phyloP scores from a whole-genome alignment of 805 yeast genomes.

The Pichia phayaonensis region DNA sequence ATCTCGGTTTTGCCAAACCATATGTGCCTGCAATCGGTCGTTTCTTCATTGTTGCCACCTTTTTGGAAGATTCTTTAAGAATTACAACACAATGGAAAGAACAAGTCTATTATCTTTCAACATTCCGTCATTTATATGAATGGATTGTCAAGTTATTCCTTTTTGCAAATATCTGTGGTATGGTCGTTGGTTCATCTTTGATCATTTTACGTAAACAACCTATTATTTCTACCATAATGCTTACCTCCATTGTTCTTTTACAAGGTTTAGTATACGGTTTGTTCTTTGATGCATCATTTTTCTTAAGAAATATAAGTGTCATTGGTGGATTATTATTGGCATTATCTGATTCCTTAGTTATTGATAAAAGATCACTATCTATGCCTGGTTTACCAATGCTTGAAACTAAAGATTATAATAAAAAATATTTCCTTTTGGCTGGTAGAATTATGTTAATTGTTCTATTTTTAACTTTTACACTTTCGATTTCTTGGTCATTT shows the following conservation, averaged over 20 bases:
- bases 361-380: slow-evolving; percentile 56
- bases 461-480: slow-evolving; percentile 76
- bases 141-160: slow-evolving; percentile 72
- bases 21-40: slow-evolving; percentile 85
- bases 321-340: slow-evolving; percentile 89
- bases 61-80: slow-evolving; percentile 81
- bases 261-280: slow-evolving; percentile 90
- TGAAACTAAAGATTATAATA: slow-evolving; percentile 55
- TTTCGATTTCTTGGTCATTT: slow-evolving; percentile 66
- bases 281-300: slow-evolving; percentile 70
- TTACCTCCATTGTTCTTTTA: slow-evolving; percentile 61
- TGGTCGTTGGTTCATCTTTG: slow-evolving; percentile 66
- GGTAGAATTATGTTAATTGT: slow-evolving; percentile 84
- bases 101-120: slow-evolving; percentile 77
- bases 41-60: slow-evolving; percentile 86
- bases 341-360: slow-evolving; percentile 75
- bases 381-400: slow-evolving; percentile 75
- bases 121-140: slow-evolving; percentile 71
- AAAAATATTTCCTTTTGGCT: slow-evolving; percentile 75
- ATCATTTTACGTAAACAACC: slow-evolving; percentile 64
- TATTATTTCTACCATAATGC: slow-evolving; percentile 59
- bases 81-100: slow-evolving; percentile 84
- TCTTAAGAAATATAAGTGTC: slow-evolving; percentile 80
- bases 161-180: slow-evolving; percentile 50
- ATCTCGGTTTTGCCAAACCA: slow-evolving; percentile 51